Evolutionary conservation across 305 asterid species (phyloP), one percentile per base, ranked within the genome.

Genomic region (Plantago lanceolata): DNA sequence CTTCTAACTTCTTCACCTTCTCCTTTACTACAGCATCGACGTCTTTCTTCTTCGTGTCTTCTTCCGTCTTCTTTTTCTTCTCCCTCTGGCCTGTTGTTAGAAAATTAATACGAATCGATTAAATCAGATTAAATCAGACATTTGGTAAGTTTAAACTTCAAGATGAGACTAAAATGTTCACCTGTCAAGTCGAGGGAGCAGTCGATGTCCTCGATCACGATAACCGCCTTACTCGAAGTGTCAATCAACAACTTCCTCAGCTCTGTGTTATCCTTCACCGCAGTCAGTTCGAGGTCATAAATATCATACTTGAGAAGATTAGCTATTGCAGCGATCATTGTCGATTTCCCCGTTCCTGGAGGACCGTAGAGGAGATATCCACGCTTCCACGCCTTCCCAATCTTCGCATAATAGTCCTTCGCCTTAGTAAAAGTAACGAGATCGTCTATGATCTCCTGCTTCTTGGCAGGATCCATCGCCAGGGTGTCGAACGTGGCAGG

Each of bases 341-440:
- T 75, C 50, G 83, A 78, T 56, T 78, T 78, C 18, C 83, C 78
- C 0, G 83, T 78, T 4, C 83, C 80, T 17, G 80, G 83, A 0
- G 83, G 83, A 8, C 83, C 83, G 50, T 78, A 50, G 18, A 78
- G 73, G 47, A 78, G 78, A 45, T 78, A 78, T 0, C 83, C 80
- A 3, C 80, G 58, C 18, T 78, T 78, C 80, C 80, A 75, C 0
- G 83, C 78, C 69, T 77, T 31, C 19, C 80, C 83, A 12, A 69
- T 72, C 8, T 61, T 66, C 6, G 69, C 53, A n/a, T 78, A 78
- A 48, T 71, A 75, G 6, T 52, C 71, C n/a, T 63, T 65, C 0
- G 56, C 68, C 9, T 24, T 68, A 4, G 75, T 75, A 53, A 78
- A 78, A 5, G 74, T 54, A 12, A 72, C 2, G 21, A 78, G 53